Base-by-base conservation (phyloP, 768 basidiomycete species). In the Paxillus rubicundulus region DNA sequence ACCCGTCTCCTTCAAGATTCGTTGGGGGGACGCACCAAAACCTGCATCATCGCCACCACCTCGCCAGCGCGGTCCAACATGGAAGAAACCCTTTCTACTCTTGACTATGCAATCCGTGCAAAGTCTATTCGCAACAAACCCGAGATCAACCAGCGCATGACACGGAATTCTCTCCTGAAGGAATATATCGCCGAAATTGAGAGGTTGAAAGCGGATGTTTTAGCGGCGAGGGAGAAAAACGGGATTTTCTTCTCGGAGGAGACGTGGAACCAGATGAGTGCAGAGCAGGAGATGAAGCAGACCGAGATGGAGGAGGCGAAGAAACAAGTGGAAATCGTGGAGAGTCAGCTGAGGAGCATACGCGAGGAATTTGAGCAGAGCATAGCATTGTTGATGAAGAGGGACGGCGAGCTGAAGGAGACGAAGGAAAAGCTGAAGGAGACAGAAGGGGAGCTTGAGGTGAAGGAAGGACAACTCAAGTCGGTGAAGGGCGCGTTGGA, bases 1-100 rank as follows among this genome's bases (percentile, higher is more conserved):
- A 99, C 97, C 13, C 90, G 97, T 33, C 79, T 99, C 9, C 80
- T 99, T 4, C 96, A 98, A 86, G 97, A 99, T 71, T 99, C 97
- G n/a, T 79, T 99, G 5, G 97, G 97, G 6, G 97, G 97, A 0
- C 82, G 86, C 30, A 99, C 97, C 6, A 98, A 98, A 73, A 99
- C 97, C 0, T 96, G 93, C 61, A 93, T 99, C 64, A 90, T 99
- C 56, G 97, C 95, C 0, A 98, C 97, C 6, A 83, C 98, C 62
- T 96, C 93, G 9, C 96, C 97, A 1, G 90, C 92, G 5, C 84
- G 91, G 20, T 90, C 85, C 21, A 98, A 96, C 65, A 81, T 96
- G 74, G 97, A 99, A 70, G 97, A 98, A 71, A 98, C 97, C 0
- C 81, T 97, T 17, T 97, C 95, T 3, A 99, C 97, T 0, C 85